These are phyloP conservation scores for Trichocladium antarcticum DNA, from an alignment of 495 filamentous ascomycete genomes.

Conservation along the genomic window DNA sequence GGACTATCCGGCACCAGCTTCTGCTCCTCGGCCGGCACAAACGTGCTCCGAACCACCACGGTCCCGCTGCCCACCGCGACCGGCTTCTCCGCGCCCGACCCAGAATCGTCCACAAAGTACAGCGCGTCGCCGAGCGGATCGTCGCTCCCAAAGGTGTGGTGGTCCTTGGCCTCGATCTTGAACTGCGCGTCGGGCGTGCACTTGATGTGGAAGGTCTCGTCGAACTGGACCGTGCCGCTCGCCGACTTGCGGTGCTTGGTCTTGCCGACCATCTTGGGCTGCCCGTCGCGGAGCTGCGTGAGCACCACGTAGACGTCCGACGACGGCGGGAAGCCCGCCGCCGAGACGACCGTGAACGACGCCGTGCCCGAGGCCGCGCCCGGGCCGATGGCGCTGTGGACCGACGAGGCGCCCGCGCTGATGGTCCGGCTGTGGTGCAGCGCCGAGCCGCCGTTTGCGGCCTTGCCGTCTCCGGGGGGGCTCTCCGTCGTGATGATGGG, in stretches of 20 bases:
- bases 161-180: conserved; percentile 70
- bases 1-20: conserved; percentile 41
- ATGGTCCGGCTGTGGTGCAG: conserved; percentile 51
- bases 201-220: conserved; percentile 65
- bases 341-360: conserved; percentile 67
- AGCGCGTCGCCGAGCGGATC: conserved; percentile 66
- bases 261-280: conserved; percentile 73
- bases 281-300: conserved; percentile 47
- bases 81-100: conserved; percentile 58
- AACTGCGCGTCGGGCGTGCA: conserved; percentile 80
- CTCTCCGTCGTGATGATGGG: conserved; percentile 37
- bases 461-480: conserved; percentile 27
- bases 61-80: conserved; percentile 57
- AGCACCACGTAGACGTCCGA: conserved; percentile 75
- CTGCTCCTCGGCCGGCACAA: conserved; percentile 25
- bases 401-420: conserved; percentile 54
- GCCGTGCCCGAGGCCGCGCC: conserved; percentile 60
- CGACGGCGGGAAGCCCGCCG: conserved; percentile 61
- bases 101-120: conserved; percentile 86
- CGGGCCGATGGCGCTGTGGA: conserved; percentile 45
- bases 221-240: conserved; percentile 50
- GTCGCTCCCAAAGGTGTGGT: conserved; percentile 72
- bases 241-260: conserved; percentile 67
- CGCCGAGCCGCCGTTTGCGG: conserved; percentile 26
- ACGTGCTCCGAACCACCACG: conserved; percentile 58